Base-by-base conservation (phyloP, 2,329 filamentous ascomycete genomes). In the Microcyclosporella mali region DNA sequence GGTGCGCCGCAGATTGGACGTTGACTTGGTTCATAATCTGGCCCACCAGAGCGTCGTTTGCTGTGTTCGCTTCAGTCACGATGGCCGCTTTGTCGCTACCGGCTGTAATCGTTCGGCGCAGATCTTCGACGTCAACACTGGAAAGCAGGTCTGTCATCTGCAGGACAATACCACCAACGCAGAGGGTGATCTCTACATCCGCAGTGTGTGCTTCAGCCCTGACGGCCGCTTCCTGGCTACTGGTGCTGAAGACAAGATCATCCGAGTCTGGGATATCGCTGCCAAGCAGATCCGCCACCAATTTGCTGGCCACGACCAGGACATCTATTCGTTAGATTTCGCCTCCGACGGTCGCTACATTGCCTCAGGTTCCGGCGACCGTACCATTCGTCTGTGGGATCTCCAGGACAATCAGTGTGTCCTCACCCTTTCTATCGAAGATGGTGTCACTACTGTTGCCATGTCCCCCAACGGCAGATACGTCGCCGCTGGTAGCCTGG, bases 31-130 rank as follows among this genome's bases (percentile, higher is more conserved):
- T 36, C 92, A 97, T 69, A 95, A 88, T 43, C 77, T 98, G 40
- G 79, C 81, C 47, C 92, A 98, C 61, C 87, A 95, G 62, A 97
- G 90, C 58, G 92, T 98, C 3, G 92, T 98, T 1, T 98, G 92
- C 75, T 98, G 92, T 64, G 92, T 98, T 28, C 80, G 92, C 45
- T 98, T 98, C 73, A 97, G 90, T 64, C 80, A 85, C 42, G 92
- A 98, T 61, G 92, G 92, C 55, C 89, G 94, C 62, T 95, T 87
- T 56, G 85, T 98, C 42, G 92, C 92, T 6, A 98, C 92, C 4
- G 92, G 92, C 33, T 97, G 92, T 74, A 98, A 98, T 68, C 77
- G 89, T 51, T 95, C 88, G n/a, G 92, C 92, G n/a, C 90, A 97
- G 68, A 98, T 98, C 58, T 98, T 92, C 66, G 92, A 98, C 53